Conservation (phyloP, 306 rosid species). For the Astragalus membranaceus region DNA sequence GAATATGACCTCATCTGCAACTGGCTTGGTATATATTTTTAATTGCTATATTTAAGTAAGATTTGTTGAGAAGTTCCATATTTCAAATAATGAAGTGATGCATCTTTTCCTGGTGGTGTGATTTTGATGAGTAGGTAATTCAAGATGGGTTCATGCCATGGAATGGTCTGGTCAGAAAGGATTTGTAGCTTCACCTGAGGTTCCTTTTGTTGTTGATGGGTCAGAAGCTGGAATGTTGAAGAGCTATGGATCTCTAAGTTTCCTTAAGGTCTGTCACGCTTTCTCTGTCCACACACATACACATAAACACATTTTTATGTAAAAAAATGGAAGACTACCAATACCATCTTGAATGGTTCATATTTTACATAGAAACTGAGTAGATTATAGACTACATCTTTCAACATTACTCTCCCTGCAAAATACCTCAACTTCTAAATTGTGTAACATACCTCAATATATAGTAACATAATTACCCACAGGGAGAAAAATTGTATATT, state of each 20-base stretch:
- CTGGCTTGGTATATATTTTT: slow-evolving; percentile 71
- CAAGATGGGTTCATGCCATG: slow-evolving; percentile 95
- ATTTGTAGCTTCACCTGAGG: slow-evolving; percentile 57
- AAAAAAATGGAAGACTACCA: not conserved
- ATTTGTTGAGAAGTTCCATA: not conserved
- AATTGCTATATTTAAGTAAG: not conserved
- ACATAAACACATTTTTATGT: not conserved
- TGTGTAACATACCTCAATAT: not conserved
- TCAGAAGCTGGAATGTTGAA: slow-evolving; percentile 75
- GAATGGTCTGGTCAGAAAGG: slow-evolving; percentile 82
- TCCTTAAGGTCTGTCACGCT: slow-evolving; percentile 61
- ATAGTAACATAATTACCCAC: too few species aligned
- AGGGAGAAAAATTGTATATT: too few species aligned
- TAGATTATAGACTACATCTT: not conserved
- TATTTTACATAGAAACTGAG: not conserved
- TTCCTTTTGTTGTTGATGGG: slow-evolving; percentile 62
- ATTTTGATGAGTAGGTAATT: slow-evolving; percentile 57
- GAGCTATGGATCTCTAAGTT: slow-evolving; percentile 70
- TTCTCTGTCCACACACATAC: not conserved
- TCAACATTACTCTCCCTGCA: not conserved
- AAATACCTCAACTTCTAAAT: not conserved
- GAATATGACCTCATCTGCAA: slow-evolving; percentile 96
- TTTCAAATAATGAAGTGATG: slow-evolving; percentile 11
- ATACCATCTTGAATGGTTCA: not conserved
- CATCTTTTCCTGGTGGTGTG: not conserved